Evolutionary conservation across 75 land plant species (phyloP).

Genomic region (Pinus taeda): DNA sequence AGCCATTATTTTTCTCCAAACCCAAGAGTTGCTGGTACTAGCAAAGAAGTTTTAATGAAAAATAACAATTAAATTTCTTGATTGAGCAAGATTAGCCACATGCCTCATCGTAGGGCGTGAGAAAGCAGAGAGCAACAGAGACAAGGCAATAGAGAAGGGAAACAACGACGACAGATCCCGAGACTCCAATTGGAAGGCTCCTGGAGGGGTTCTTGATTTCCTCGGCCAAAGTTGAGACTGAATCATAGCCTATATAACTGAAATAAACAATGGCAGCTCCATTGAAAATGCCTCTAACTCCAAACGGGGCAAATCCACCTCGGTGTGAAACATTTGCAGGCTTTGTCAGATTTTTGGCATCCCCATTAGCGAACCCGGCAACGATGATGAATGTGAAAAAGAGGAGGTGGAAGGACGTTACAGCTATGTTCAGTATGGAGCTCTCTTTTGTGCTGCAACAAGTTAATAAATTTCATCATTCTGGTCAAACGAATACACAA

Average conservation of each 20-base stretch:
- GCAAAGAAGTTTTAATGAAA: no score
- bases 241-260: constrained; percentile 84
- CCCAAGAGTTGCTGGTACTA: no score
- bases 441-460: constrained; percentile 65
- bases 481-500: not conserved
- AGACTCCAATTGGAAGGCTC: constrained; percentile 71
- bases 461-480: not conserved
- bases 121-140: constrained; percentile 51
- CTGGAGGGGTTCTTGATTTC: constrained; percentile 65
- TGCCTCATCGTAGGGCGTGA: constrained; percentile 70
- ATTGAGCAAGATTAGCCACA: not conserved
- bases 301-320: constrained; percentile 58
- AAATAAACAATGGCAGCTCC: constrained; percentile 85
- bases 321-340: constrained; percentile 28
- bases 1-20: no score
- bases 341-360: constrained; percentile 28
- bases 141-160: constrained; percentile 63
- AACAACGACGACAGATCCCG: constrained; percentile 65
- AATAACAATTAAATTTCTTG: not conserved
- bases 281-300: constrained; percentile 54
- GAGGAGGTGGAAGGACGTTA: constrained; percentile 51
- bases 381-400: constrained; percentile 53
- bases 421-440: constrained; percentile 44
- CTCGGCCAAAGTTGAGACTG: constrained; percentile 82
- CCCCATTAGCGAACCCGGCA: constrained; percentile 47